These are phyloP conservation scores for Nakazawaea populi DNA, from an alignment of 805 yeast genomes.

Conservation along the genomic window DNA sequence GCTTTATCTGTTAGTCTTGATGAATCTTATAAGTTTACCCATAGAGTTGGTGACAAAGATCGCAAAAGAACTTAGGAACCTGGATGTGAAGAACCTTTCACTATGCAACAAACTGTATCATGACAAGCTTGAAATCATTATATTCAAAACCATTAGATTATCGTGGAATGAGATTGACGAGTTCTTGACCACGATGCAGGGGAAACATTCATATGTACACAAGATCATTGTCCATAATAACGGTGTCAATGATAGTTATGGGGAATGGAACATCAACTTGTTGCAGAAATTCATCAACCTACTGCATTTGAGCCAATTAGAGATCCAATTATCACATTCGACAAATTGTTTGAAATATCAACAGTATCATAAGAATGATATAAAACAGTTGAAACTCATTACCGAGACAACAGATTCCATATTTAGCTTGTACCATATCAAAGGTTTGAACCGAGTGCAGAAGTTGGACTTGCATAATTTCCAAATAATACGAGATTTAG, in stretches of 20 bases:
- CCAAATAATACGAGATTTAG: slow-evolving; percentile 18
- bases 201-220: background rate
- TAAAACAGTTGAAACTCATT: slow-evolving; percentile 16
- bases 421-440: slow-evolving; percentile 40
- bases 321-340: slow-evolving; percentile 21
- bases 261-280: slow-evolving; percentile 17
- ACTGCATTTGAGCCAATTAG: slow-evolving; percentile 17
- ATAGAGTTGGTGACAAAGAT: slow-evolving; percentile 1
- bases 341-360: slow-evolving; percentile 30
- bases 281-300: slow-evolving; percentile 14
- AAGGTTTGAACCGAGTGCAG: slow-evolving; percentile 27
- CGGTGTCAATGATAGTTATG: slow-evolving; percentile 5
- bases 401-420: slow-evolving; percentile 18
- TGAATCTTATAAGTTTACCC: slow-evolving; percentile 5
- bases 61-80: background rate
- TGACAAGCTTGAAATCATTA: background rate
- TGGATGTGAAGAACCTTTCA: slow-evolving; percentile 4
- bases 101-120: background rate
- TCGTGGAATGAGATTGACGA: slow-evolving; percentile 4
- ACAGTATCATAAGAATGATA: slow-evolving; percentile 7
- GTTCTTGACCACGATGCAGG: background rate
- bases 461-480: slow-evolving; percentile 32
- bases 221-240: background rate
- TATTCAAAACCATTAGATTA: background rate
- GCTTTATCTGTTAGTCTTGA: background rate